Base-by-base conservation (phyloP, 2,329 filamentous ascomycete genomes). In the Aspergillus sp. region DNA sequence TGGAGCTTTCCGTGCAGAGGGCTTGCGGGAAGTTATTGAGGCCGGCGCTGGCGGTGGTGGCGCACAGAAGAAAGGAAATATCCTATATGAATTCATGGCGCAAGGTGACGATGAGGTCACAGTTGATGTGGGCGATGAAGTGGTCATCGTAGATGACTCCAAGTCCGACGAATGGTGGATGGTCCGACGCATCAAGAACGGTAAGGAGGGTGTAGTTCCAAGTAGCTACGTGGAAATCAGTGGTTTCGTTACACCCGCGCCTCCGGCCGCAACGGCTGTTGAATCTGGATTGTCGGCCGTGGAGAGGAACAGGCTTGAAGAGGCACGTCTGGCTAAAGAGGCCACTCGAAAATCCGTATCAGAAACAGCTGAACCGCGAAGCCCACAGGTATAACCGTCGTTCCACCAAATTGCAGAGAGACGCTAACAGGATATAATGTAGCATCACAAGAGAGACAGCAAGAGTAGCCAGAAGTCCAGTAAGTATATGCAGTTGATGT, bases 161-260 rank as follows among this genome's bases (percentile, higher is more conserved):
- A 95, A 93, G 76, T 97, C 93, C 62, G 92, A 97, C 58, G 95
- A 99, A 72, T 99, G 95, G 95, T 98, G 95, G 93, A 92, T 95
- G 80, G 91, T 99, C 37, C 86, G 90, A 59, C 86, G 93, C 37
- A 70, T 97, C 62, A 96, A 92, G 78, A 98, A 92, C 71, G 91
- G 91, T 66, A 95, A 92, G 71, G 91, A 97, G 77, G 95, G 95
- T 40, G 95, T 99, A 25, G 93, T 99, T 8, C 95, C 95, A 14
- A 95, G 92, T 79, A 96, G 91, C 76, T 99, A 98, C 70, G 88
- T 99, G 66, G 93, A 99, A 73, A 81, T 96, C 52, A 93, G 87
- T 21, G 91, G 91, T 55, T 84, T 84, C 12, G 74, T 88, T n/a
- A 33, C 45, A 23, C 73, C 83, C 8, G 76, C 82, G 4, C 77